Evolutionary conservation across 805 yeast species (phyloP).

Genomic region (Wickerhamomyces chambardii): DNA sequence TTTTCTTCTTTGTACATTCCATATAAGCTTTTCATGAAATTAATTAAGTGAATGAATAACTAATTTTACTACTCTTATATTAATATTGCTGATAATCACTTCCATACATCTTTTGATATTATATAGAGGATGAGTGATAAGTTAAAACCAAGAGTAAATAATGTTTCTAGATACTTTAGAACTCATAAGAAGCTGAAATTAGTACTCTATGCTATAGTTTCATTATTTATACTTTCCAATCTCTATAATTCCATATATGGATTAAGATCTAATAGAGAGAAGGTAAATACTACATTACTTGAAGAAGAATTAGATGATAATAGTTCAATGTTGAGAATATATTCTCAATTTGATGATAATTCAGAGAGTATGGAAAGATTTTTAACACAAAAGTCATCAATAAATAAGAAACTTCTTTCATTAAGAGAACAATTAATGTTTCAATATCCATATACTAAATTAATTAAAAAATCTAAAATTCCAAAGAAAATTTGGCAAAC

Average conservation of each 20-base stretch:
- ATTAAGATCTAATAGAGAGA: not conserved
- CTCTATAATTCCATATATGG: not conserved
- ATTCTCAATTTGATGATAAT: not conserved
- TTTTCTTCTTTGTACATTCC: too few species aligned
- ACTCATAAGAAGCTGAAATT: not conserved
- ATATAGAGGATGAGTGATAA: too few species aligned
- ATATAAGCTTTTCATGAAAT: too few species aligned
- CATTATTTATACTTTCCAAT: not conserved
- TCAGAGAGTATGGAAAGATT: too few species aligned
- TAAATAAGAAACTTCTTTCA: constrained; percentile 1
- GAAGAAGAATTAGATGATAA: not conserved
- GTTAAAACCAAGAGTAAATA: too few species aligned
- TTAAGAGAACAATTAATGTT: constrained; percentile 53
- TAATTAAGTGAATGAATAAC: too few species aligned
- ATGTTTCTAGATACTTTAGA: not conserved
- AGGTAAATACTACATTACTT: not conserved
- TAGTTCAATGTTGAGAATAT: not conserved
- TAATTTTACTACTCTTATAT: too few species aligned
- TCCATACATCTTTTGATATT: too few species aligned
- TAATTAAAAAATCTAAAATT: constrained; percentile 32
- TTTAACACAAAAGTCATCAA: not conserved
- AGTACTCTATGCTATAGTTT: not conserved
- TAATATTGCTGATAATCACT: too few species aligned
- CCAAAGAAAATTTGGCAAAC: constrained; percentile 91
- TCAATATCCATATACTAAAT: constrained; percentile 68